Conservation (phyloP, 1,139 yeast genomes). For the Candida sanyaensis region DNA sequence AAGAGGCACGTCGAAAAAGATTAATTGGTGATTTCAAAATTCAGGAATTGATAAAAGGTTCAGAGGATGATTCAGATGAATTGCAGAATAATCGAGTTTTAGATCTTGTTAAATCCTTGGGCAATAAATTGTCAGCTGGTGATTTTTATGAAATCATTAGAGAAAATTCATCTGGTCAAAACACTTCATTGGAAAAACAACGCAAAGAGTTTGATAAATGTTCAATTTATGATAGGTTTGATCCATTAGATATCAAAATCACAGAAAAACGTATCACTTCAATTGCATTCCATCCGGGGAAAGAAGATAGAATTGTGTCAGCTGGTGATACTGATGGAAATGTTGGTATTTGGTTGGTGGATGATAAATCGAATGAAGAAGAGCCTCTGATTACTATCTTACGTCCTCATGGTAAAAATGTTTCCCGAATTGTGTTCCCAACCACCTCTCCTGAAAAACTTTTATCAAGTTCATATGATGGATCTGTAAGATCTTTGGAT, state of each 20-base stretch:
- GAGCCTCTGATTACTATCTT: constrained; percentile 63
- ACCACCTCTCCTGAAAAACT: constrained; percentile 53
- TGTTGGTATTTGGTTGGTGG: constrained; percentile 88
- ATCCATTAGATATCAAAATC: constrained; percentile 71
- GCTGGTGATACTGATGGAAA: constrained; percentile 90
- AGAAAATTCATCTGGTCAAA: constrained; percentile 21
- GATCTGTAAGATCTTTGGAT: constrained; percentile 75
- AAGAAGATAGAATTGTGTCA: constrained; percentile 59
- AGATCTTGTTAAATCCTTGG: constrained; percentile 42
- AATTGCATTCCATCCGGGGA: constrained; percentile 74
- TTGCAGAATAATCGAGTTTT: constrained; percentile 32
- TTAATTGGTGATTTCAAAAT: constrained; percentile 64
- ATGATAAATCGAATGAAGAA: constrained; percentile 29
- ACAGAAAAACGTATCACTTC: constrained; percentile 75
- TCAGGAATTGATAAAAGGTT: constrained; percentile 50
- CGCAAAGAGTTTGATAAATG: constrained; percentile 56
- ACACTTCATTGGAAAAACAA: constrained; percentile 42
- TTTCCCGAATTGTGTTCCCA: constrained; percentile 63
- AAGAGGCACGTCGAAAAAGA: constrained; percentile 49
- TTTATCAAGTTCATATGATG: constrained; percentile 81
- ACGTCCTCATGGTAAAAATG: constrained; percentile 74
- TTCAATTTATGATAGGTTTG: constrained; percentile 54
- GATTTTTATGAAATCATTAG: constrained; percentile 67
- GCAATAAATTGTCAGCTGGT: constrained; percentile 69
- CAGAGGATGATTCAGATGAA: constrained; percentile 18